Conservation (phyloP, 192 early-diverging fungal species). For the Mortierella alpina region DNA sequence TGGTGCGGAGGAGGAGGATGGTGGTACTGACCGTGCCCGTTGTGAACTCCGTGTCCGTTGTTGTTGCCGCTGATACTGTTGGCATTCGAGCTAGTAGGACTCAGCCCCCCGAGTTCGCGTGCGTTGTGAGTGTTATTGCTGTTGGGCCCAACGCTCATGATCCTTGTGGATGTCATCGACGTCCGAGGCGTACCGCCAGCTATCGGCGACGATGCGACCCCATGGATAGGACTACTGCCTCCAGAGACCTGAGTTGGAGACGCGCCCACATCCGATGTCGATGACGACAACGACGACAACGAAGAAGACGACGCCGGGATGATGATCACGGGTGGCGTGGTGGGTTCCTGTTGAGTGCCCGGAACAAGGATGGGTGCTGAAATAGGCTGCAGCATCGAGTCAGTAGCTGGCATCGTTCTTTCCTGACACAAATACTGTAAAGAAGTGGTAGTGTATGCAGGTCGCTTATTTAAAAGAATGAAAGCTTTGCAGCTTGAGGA, state of each 20-base stretch:
- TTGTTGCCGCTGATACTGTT: not conserved
- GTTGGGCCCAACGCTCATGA: not conserved
- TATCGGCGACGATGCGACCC: not conserved
- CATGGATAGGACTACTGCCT: not conserved
- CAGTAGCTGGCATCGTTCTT: constrained; percentile 27
- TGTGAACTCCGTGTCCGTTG: not conserved
- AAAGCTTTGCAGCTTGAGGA: not conserved
- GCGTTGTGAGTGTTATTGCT: not conserved
- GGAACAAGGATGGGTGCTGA: constrained; percentile 46
- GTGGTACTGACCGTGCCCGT: not conserved
- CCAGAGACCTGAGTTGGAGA: not conserved
- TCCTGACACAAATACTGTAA: not conserved
- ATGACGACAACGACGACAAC: not conserved
- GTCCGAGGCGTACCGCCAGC: not conserved
- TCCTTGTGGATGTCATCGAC: not conserved
- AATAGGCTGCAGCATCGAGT: constrained; percentile 33
- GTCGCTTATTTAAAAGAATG: not conserved
- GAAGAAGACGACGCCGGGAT: not conserved
- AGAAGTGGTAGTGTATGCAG: not conserved
- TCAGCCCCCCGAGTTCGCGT: not conserved
- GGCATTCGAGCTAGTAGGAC: not conserved
- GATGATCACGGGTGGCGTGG: constrained; percentile 10
- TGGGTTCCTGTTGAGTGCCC: constrained; percentile 39
- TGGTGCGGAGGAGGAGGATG: not conserved
- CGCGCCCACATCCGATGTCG: not conserved